A percentile compares a stretch with the other conserved stretches of the same genome.
Evolutionary conservation across 2,329 filamentous ascomycete species (phyloP).

Genomic region (Colletotrichum liaoningense): DNA sequence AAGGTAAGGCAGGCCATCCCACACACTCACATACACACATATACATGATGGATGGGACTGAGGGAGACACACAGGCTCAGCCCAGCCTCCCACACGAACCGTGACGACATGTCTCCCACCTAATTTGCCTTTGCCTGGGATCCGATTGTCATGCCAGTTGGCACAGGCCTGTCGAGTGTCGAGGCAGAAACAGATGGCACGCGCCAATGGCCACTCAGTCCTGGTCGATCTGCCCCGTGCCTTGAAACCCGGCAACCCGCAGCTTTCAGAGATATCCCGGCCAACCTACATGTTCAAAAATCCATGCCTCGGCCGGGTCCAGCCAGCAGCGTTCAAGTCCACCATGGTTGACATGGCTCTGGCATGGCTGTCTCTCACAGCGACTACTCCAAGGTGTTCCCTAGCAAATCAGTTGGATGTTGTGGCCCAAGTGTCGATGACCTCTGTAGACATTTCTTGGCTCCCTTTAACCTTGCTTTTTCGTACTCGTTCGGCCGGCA

Average conservation of each 20-base stretch:
- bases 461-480: constrained; percentile 28
- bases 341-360: too few relatives aligned
- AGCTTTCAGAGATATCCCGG: constrained; percentile 22
- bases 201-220: constrained; percentile 24
- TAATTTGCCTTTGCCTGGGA: constrained; percentile 13
- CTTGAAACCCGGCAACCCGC: constrained; percentile 32
- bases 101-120: constrained; percentile 31
- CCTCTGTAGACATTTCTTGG: constrained; percentile 25
- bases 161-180: constrained; percentile 15
- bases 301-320: constrained; percentile 21
- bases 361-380: too few relatives aligned
- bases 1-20: constrained; percentile 15
- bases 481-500: constrained; percentile 32
- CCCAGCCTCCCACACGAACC: constrained; percentile 32
- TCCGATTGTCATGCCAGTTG: not conserved
- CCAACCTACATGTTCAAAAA: constrained; percentile 13
- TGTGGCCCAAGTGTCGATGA: constrained; percentile 8
- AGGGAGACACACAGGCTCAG: constrained; percentile 27
- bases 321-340: not conserved
- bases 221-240: constrained; percentile 24
- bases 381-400: not conserved
- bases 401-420: not conserved
- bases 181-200: constrained; percentile 32
- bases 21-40: not conserved
- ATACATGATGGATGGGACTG: not conserved